Base-by-base conservation (phyloP, 768 basidiomycete genomes). In the Chalciporus sphaerocephalus region DNA sequence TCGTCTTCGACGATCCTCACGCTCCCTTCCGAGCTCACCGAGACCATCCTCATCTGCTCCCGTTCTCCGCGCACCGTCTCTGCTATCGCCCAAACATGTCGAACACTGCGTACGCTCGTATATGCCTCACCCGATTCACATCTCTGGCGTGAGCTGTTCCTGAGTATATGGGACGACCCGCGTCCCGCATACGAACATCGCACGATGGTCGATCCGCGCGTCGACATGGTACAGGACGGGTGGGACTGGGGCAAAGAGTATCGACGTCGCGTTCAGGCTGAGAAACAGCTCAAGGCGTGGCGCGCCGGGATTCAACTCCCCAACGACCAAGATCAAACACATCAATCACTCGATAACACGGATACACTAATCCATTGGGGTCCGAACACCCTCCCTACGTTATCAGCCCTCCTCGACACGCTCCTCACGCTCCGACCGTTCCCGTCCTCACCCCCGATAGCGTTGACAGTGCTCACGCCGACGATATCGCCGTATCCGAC, bases 91-190 rank as follows among this genome's bases (percentile, higher is more conserved):
- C 68, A 62, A 42, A 70, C 73, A 7, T 71, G 68, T 44, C 56
- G 51, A 13, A 52, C 48, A n/a, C 47, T 75, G 35, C 57, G 55
- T 38, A 51, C 56, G 11, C 61, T 76, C 21, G 61, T 76, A 12
- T 67, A 73, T 43, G 40, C 43, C 9, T 58, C 65, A 0, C 47
- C 58, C 0, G 62, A 71, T 47, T 53, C 65, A 22, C 66, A 72
- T 50, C 58, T 78, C 22, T 80, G 78, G 79, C 59, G 74, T 20
- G 66, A 69, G 28, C 61, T 78, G 24, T 80, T 74, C 54, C 67
- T 79, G 18, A 57, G 67, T 1, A 64, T 61, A 2, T 80, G 77
- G 57, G 78, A 79, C 45, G 75, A 79, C 44, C 78, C 78, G 0
- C 61, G 75, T 24, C 54, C 58, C 10, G 67, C 66, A 6, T 50